phyloP scores from a whole-genome alignment of 306 rosid species.

The Lathyrus oleraceus region DNA sequence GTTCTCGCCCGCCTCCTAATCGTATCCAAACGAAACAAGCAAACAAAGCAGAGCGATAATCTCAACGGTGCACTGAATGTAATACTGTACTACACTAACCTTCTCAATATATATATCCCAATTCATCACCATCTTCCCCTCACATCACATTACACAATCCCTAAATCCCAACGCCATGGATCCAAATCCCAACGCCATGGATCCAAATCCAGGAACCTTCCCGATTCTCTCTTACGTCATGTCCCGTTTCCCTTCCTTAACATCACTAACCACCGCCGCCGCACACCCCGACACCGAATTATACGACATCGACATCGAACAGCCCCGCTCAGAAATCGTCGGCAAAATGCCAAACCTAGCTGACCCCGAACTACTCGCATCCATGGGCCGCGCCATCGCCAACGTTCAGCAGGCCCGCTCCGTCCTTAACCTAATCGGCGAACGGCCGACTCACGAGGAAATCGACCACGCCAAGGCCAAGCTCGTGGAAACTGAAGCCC shows the following conservation, averaged over 20 bases:
- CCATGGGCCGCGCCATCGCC: constrained; percentile 66
- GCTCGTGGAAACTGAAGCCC: constrained; percentile 55
- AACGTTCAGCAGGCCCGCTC: constrained; percentile 78
- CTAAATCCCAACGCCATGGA: constrained; percentile 49
- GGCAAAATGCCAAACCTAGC: constrained; percentile 61
- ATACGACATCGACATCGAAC: constrained; percentile 56
- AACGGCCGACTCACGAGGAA: constrained; percentile 78
- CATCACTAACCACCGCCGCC: constrained; percentile 5
- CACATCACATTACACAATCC: too few species aligned
- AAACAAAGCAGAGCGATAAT: background rate
- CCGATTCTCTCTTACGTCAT: constrained; percentile 87
- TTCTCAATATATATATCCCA: background rate
- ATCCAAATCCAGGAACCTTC: constrained; percentile 75
- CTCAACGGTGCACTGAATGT: background rate
- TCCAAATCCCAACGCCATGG: constrained; percentile 78
- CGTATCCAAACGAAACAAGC: too few species aligned
- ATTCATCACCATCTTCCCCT: background rate
- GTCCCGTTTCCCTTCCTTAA: constrained; percentile 63
- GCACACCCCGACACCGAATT: background rate
- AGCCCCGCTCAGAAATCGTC: constrained; percentile 44
- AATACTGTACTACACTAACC: background rate
- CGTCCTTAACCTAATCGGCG: constrained; percentile 69
- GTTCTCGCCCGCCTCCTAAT: too few species aligned
- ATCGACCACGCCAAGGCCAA: constrained; percentile 64
- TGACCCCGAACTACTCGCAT: constrained; percentile 62